These are phyloP conservation scores for Castanea crenata DNA, from an alignment of 306 rosid species.

Conservation along the genomic window DNA sequence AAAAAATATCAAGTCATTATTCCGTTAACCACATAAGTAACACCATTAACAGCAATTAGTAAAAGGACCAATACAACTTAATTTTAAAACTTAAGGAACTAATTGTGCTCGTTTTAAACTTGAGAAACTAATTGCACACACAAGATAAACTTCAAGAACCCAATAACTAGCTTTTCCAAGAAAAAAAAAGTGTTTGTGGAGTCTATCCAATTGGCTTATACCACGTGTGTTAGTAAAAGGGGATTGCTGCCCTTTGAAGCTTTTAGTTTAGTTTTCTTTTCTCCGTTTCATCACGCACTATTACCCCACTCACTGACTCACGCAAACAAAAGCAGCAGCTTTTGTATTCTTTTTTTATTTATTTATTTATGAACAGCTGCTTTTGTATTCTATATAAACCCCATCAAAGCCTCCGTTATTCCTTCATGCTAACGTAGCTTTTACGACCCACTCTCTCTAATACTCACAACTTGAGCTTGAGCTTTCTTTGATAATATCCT, in stretches of 20 bases:
- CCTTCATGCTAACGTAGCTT: slow-evolving; percentile 29
- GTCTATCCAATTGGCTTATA: neutral
- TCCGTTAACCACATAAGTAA: too few relatives aligned
- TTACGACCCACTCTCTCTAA: neutral
- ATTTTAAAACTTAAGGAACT: too few relatives aligned
- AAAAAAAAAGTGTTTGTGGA: neutral
- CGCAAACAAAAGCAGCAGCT: slow-evolving; percentile 12
- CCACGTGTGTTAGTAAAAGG: neutral
- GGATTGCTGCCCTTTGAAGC: neutral
- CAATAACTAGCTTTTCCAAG: too few relatives aligned
- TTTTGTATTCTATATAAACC: slow-evolving; percentile 20
- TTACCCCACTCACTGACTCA: too few relatives aligned
- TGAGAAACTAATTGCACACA: too few relatives aligned
- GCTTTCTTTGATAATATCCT: neutral
- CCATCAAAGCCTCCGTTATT: slow-evolving; percentile 13
- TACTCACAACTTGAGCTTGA: neutral
- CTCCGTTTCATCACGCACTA: too few relatives aligned
- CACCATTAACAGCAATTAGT: too few relatives aligned
- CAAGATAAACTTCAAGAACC: too few relatives aligned
- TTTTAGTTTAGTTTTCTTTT: neutral
- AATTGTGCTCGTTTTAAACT: too few relatives aligned
- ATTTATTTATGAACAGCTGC: too few relatives aligned
- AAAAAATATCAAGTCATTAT: too few relatives aligned
- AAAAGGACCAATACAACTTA: too few relatives aligned
- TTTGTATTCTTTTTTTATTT: neutral